Evolutionary conservation across 140 eudicot genomes (phyloP), one percentile per base, ranked within the genome.

Genomic region (Ambrosia hybrid): DNA sequence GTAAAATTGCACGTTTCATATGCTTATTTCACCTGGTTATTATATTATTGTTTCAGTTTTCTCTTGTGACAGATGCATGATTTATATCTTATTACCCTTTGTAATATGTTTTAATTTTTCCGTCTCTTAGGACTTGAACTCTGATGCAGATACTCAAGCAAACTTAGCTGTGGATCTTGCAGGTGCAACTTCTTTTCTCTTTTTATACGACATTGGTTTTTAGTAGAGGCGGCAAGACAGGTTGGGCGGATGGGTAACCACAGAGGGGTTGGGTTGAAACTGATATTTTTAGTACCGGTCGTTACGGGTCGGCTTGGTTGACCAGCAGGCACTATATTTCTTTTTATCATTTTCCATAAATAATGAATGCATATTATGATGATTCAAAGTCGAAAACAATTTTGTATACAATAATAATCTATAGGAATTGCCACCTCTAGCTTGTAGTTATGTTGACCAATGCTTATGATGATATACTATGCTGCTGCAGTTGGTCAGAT

Each of bases 111-210:
- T 49, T 5, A 13, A 46, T 73, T 48, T 70, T 48, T 4, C 14
- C 30, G 49, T 46, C 4, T 13, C 5, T 0, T 64, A 94, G 99
- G 89, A 84, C 68, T 82, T 86, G 52, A 94, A 94, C 84, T 86
- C 99, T 0, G 99, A 85, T 76, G 99, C 99, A 14, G 99, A 94
- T 83, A 82, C 91, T 71, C 95, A 91, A 82, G 99, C 99, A 53
- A 94, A 94, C 82, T 85, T 86, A 75, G 99, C 88, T 1, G 91
- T 86, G 57, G 84, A 76, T 60, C 99, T 94, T 71, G 87, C 96
- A 69, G 96, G 98, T 87, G 69, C 68, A 66, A 63, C 62, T 33
- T 72, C 57, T 34, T 51, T 64, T 36, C 46, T 62, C 2, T 5
- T 17, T 36, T 60, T 36, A 21, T 21, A 21, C 26, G 26, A 21